Percentiles rank a stretch among this genome's conserved stretches.
Conservation (phyloP, 495 filamentous ascomycete species). For the Penicillium dipodomyicola region DNA sequence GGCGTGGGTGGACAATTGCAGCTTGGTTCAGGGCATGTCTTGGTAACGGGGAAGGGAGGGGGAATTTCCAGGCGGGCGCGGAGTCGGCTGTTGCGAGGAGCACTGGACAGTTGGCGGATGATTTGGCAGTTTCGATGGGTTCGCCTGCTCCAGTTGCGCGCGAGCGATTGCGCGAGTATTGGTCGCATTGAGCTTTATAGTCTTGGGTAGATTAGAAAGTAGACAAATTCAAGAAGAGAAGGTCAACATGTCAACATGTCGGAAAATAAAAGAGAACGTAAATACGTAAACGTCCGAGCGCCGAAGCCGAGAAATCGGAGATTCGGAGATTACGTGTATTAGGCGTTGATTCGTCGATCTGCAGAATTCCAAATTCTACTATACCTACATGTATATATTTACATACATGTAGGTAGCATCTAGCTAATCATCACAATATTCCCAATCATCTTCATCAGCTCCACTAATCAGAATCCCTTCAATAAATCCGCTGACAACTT, state of each 20-base stretch:
- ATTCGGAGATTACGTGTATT: constrained; percentile 9
- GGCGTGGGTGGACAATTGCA: constrained; percentile 69
- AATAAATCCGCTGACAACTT: too few relatives aligned
- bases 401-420: neutral
- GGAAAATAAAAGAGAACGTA: neutral
- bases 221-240: neutral
- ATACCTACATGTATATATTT: too few relatives aligned
- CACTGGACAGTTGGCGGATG: constrained; percentile 29
- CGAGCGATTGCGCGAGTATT: constrained; percentile 16
- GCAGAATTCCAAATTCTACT: too few relatives aligned
- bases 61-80: constrained; percentile 41
- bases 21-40: constrained; percentile 67
- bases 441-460: neutral
- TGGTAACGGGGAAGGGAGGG: constrained; percentile 46
- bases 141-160: constrained; percentile 21
- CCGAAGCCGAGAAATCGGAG: constrained; percentile 10
- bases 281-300: neutral
- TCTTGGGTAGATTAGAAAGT: neutral
- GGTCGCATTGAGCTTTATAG: constrained; percentile 10
- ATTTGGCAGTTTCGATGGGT: constrained; percentile 6
- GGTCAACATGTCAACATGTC: neutral
- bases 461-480: too few relatives aligned
- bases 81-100: constrained; percentile 17
- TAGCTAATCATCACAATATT: neutral
- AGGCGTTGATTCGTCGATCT: constrained; percentile 7